Evolutionary conservation across 306 rosid species (phyloP).

Genomic region (Corylus avellana): DNA sequence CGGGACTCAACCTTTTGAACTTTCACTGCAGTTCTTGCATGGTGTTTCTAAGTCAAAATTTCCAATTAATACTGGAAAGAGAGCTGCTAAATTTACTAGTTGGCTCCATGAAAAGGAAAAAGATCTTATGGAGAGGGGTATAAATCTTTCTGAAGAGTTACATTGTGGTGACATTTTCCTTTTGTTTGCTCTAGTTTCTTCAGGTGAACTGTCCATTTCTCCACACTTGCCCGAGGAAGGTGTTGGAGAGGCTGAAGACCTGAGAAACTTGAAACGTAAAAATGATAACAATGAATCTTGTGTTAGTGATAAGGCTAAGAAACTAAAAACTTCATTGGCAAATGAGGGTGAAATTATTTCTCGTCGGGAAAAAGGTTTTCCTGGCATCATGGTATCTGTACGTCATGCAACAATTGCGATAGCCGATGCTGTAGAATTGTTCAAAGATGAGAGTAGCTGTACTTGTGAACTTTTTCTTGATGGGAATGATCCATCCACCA

Average conservation of each 20-base stretch:
- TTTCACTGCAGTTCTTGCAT: slow-evolving; percentile 78
- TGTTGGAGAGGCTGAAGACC: slow-evolving; percentile 88
- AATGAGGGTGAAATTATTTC: slow-evolving; percentile 87
- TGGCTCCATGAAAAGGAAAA: slow-evolving; percentile 67
- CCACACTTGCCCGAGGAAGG: slow-evolving; percentile 79
- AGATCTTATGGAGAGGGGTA: slow-evolving; percentile 60
- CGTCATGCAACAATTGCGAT: slow-evolving; percentile 44
- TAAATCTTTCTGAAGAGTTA: slow-evolving; percentile 63
- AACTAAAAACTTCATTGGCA: slow-evolving; percentile 51
- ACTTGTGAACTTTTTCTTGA: slow-evolving; percentile 25
- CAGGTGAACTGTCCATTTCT: slow-evolving; percentile 69
- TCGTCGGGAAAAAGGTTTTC: slow-evolving; percentile 97
- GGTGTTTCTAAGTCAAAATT: slow-evolving; percentile 76
- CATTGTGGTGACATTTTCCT: slow-evolving; percentile 83
- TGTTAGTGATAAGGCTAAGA: slow-evolving; percentile 57
- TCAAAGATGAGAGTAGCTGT: slow-evolving; percentile 41
- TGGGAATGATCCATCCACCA: slow-evolving; percentile 28
- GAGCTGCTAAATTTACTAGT: slow-evolving; percentile 59
- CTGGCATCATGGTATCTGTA: slow-evolving; percentile 64
- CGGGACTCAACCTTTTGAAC: slow-evolving; percentile 61
- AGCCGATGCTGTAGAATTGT: slow-evolving; percentile 56
- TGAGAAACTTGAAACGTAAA: slow-evolving; percentile 76
- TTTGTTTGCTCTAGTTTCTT: slow-evolving; percentile 79
- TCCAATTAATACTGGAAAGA: slow-evolving; percentile 69
- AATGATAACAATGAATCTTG: slow-evolving; percentile 49